Base-by-base conservation (phyloP, 2,329 filamentous ascomycete genomes). In the Colletotrichum truncatum region DNA sequence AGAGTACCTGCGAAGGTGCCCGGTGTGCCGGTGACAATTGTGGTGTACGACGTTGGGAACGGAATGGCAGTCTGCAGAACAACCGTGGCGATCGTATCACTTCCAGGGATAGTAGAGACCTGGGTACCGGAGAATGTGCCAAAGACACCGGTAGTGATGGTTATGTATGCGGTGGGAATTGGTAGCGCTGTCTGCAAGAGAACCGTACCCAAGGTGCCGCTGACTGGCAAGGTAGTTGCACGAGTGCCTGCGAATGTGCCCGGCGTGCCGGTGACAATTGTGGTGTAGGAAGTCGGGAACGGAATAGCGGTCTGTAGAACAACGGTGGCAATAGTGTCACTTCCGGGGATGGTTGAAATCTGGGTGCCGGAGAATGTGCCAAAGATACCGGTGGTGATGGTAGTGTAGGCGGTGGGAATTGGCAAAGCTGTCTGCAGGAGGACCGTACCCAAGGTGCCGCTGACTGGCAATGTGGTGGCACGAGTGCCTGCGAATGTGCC, bases 221-320 rank as follows among this genome's bases (percentile, higher is more conserved):
- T 34, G 30, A 30, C 55, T 16, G 52, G 25, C 5, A 59, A 4
- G 18, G 55, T 59, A 30, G 55, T 39, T 3, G 34, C 26, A n/a
- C 51, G 55, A 3, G 46, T 16, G 3, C 55, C 55, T 5, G 30
- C 41, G 10, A 59, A 59, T 7, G 55, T 46, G 23, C 55, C 55
- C n/a, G 38, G 32, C 2, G 51, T 21, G 6, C 55, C 55, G 10
- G 55, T 51, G 11, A 23, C 23, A 8, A 39, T 32, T 14, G 45
- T 59, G 1, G 34, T 59, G 55, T 59, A 59, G 9, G 36, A 30
- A 10, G 36, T 54, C 4, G 32, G 32, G 18, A 43, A 36, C 39
- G 32, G 23, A n/a, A 43, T n/a, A 23, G 60, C 60, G 12, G 60
- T 64, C 26, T 64, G 60, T 1, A 58, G 43, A 10, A 64, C 8